Evolutionary conservation across 805 yeast species (phyloP), one percentile per base, ranked within the genome.

Genomic region (Yarrowia osloensis): DNA sequence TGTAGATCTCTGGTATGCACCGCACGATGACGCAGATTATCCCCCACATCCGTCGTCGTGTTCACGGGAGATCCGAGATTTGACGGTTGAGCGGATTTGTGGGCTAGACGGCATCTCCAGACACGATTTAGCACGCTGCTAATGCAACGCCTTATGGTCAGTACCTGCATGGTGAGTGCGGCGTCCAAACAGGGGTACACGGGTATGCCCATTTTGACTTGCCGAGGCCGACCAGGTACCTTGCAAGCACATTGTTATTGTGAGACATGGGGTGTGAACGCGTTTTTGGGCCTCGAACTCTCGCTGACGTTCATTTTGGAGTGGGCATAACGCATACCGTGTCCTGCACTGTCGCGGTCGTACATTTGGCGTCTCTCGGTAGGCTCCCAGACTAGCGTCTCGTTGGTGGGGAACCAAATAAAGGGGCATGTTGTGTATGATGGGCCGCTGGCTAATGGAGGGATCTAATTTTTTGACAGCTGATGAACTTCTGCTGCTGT

Each of bases 121-220:
- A 17, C 35, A 12, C 21, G 1, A 11, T 19, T 49, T 49, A 49
- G 55, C 55, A 29, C 26, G 26, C 19, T 29, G 37, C 57, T 50
- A 33, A 50, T 50, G 57, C 57, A 50, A 31, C 40, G 8, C 22
- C 29, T 50, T 50, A 22, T 40, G 40, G 46, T 19, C 24, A 50
- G 61, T 54, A 54, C 61, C 61, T 54, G 61, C 61, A 54, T 54
- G 22, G 31, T 12, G 44, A n/a, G 61, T 24, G 61, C 61, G 61
- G 33, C 61, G 24, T 17, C 22, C n/a, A 24, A 35, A 50, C 42
- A 54, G 61, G 61, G 57, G 61, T 24, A 2, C 8, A 21, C 44
- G 44, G 61, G 44, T 54, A 35, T 50, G 40, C 19, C 9, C n/a
- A 28, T 5, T 11, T 29, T 49, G 55, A 19, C 55, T 29, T 47